Conservation (phyloP, 352 stramenopile species). For the Phytophthora gonapodyides region DNA sequence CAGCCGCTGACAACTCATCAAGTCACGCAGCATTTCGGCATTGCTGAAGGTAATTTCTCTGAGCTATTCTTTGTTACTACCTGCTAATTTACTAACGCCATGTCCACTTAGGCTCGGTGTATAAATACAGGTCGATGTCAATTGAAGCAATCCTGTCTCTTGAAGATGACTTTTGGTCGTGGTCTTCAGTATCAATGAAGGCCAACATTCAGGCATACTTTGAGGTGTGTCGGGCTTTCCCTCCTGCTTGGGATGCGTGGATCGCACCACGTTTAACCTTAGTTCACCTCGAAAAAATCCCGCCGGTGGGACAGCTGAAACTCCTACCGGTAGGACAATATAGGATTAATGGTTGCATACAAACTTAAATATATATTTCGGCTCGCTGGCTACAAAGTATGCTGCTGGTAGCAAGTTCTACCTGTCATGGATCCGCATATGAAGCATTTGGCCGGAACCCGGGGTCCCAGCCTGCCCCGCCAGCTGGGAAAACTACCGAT, state of each 20-base stretch:
- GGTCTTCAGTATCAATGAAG: neutral
- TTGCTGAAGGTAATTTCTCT: constrained; percentile 4
- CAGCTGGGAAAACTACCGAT: neutral
- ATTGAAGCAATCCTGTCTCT: constrained; percentile 3
- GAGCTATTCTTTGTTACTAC: too few relatives aligned
- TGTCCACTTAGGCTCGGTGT: constrained; percentile 4
- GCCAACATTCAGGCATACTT: neutral
- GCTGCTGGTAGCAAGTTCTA: too few relatives aligned
- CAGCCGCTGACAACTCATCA: neutral
- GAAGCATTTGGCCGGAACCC: neutral
- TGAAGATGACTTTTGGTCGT: constrained; percentile 3
- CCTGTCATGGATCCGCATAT: too few relatives aligned
- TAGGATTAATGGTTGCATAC: too few relatives aligned
- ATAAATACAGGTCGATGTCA: neutral
- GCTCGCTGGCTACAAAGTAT: too few relatives aligned
- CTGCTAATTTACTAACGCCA: constrained; percentile 1
- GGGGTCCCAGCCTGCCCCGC: neutral
- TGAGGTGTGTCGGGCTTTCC: constrained; percentile 1
- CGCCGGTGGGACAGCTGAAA: too few relatives aligned
- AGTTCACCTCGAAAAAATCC: too few relatives aligned
- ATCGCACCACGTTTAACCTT: too few relatives aligned
- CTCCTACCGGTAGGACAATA: too few relatives aligned
- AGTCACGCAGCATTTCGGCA: constrained; percentile 6
- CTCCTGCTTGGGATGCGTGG: neutral
- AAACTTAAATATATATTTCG: too few relatives aligned